Base-by-base conservation (phyloP, 768 basidiomycete species). In the Pleurotus sapidus region DNA sequence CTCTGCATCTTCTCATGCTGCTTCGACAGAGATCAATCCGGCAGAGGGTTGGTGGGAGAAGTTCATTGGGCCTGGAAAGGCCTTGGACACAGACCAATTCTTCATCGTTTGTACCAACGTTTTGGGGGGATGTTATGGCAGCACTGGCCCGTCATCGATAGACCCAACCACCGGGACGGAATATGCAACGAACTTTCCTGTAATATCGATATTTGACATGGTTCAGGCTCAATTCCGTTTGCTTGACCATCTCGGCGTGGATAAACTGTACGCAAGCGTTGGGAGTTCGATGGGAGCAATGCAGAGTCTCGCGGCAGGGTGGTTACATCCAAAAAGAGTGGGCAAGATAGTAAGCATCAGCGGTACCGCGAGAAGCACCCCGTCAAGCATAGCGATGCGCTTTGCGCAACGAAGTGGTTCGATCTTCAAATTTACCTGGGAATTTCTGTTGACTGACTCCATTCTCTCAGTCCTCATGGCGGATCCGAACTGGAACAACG, bases 401-500 rank as follows among this genome's bases (percentile, higher is more conserved):
- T 95, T 88, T 72, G 95, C 97, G 0, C 97, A 99, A 70, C 75
- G 97, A 68, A 97, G 95, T 73, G 96, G 96, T 94, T 61, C 62
- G 88, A 75, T 20, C 11, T 15, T 24, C 7, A 42, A 20, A 25
- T 56, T 8, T 24, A 25, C 59, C 53, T 53, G 4, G 46, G 46
- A n/a, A 48, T 49, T 23, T 7, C 8, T 11, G 54, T 42, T 38
- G 15, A 23, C 14, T 30, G 17, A 48, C 37, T 61, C 57, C 24
- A 6, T 20, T 37, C 15, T 37, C 23, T n/a, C 60, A 98, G 97
- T 99, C 15, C 83, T 99, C 54, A 99, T 99, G 97, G 91, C 96
- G 1, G 97, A 99, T 72, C 96, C 96, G 0, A 98, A 98, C 61
- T 99, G 97, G 97, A 99, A 98, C 60, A 88, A 94, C 37, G 97